Evolutionary conservation across 2,329 filamentous ascomycete genomes (phyloP), one percentile per base, ranked within the genome.

Genomic region (Ophiostoma sp.): DNA sequence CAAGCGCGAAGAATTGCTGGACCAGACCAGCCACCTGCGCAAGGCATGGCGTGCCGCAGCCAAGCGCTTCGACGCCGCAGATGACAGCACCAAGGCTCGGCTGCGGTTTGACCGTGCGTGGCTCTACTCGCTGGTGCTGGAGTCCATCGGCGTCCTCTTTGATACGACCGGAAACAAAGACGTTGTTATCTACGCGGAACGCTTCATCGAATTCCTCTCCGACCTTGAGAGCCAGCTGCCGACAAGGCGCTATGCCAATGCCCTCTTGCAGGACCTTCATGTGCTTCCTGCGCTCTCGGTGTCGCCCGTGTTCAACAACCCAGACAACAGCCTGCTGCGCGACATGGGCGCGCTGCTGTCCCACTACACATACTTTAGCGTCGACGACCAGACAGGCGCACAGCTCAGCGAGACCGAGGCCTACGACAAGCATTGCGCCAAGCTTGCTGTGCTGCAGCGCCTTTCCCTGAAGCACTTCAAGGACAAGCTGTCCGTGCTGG

Each of bases 191-290:
- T 99, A 97, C 79, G 96, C 93, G 77, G 94, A 98, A 79, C 87
- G 94, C n/a, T 94, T 98, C 73, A 80, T 95, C 68, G 95, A 99
- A 79, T 90, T 99, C 68, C 83, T 99, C 67, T 90, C 91, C 10
- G 95, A 99, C 77, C 81, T 99, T 27, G 89, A 96, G 78, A 97
- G 94, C 76, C 95, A 99, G 78, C 83, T 98, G 67, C 95, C 95
- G 0, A 99, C 96, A 3, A 86, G 95, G 75, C 88, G 95, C 79
- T 98, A 98, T 78, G 92, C 96, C 77, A 97, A 97, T 78, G 89
- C 92, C 1, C 81, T 99, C 60, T 79, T 98, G 17, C 89, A 91
- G 75, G 94, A 99, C 77, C 82, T 98, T 65, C 93, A 98, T 77
- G 80, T 96, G 31, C 80, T 97, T 36, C 83, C 94, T 0, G 87